Base-by-base conservation (phyloP, 768 basidiomycete species). In the Panaeolus cyanescens region DNA sequence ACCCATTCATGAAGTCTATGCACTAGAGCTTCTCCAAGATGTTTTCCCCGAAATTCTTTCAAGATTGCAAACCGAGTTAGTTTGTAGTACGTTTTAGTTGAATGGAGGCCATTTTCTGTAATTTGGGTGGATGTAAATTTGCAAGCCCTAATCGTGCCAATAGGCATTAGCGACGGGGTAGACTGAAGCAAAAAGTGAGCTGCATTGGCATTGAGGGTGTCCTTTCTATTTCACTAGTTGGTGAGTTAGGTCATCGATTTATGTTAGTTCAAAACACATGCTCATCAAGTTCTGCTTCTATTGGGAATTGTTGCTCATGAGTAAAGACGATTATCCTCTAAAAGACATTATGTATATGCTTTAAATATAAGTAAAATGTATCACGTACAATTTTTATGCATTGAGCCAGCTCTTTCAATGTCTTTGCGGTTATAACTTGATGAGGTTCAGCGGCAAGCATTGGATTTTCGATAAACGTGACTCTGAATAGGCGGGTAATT, bases 251-350 rank as follows among this genome's bases (percentile, higher is more conserved):
- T 56, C 36, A 56, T 33, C 2, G 32, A 34, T 9, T 54, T 19
- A 13, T 39, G 42, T 32, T 59, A 45, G 58, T 58, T 37, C 57
- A 33, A 39, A 56, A 58, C 56, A 74, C 76, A 74, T 75, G 90
- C 92, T 84, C 80, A 74, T 95, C 93, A 65, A 89, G 79, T 74
- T 95, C 93, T 7, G 78, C 80, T 55, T 92, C 90, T 20, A 90
- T 75, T 45, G 90, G 81, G 68, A 93, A 95, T 37, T 79, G 78
- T 74, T 92, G 89, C 72, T 91, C 87, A 66, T 75, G 74, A 65
- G 83, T 78, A 71, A 90, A 90, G 59, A 90, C 87, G 32, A 75
- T 75, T 59, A 85, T 80, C 62, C 85, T 74, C 75, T 79, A 62
- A 5, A 32, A 31, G 22, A 25, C 60, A 32, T 9, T 31, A 6